Evolutionary conservation across 1,284 basidiomycete species (phyloP).

Genomic region (Macrocystidia cucumis): DNA sequence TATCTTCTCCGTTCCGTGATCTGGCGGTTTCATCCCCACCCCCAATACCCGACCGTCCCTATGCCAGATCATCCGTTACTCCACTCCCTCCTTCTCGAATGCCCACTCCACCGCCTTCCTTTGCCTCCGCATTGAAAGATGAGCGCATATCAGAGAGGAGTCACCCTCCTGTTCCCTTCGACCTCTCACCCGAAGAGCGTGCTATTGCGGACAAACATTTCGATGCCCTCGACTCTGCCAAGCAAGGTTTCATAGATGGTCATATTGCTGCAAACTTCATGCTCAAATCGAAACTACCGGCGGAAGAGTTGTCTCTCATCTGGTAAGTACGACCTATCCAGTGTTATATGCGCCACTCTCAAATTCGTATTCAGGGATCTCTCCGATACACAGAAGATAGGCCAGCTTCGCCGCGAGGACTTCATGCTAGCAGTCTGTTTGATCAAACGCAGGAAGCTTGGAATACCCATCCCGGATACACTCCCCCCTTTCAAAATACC

Average conservation of each 20-base stretch:
- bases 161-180: constrained; percentile 11
- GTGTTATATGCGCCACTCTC: not conserved
- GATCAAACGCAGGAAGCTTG: constrained; percentile 77
- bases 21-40: constrained; percentile 22
- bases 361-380: constrained; percentile 63
- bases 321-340: constrained; percentile 18
- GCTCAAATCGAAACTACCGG: constrained; percentile 13
- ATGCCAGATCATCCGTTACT: constrained; percentile 13
- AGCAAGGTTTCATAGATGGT: constrained; percentile 19
- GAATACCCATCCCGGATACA: constrained; percentile 65
- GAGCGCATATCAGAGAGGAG: not conserved
- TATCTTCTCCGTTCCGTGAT: too few species aligned
- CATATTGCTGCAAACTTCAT: constrained; percentile 21
- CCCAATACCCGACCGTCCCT: constrained; percentile 19
- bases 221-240: constrained; percentile 15
- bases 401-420: constrained; percentile 79
- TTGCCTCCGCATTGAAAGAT: not conserved
- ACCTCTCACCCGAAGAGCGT: constrained; percentile 15
- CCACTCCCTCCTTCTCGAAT: constrained; percentile 4
- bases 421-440: constrained; percentile 95
- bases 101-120: not conserved
- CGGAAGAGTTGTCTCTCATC: constrained; percentile 23
- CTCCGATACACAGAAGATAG: constrained; percentile 81
- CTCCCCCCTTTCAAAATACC: constrained; percentile 75
- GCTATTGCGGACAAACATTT: constrained; percentile 18